Evolutionary conservation across 106 monocot genomes (phyloP), one percentile per base, ranked within the genome.

Genomic region (Ottelia alismoides): DNA sequence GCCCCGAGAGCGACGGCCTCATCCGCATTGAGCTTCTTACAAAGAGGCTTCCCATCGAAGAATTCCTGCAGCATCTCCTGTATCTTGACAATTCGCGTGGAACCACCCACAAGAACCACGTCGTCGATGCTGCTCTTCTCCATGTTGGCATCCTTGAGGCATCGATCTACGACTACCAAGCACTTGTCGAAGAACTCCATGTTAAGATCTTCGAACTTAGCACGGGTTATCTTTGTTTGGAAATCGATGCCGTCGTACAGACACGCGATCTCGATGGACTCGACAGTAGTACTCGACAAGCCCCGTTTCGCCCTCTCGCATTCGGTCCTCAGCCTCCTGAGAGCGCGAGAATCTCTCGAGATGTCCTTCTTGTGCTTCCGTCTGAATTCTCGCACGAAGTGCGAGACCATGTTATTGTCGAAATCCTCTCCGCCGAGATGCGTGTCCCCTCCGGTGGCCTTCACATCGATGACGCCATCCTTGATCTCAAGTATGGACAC

Each of bases 141-240:
- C n/a, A n/a, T n/a, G n/a, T n/a, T n/a, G n/a, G n/a, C n/a, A n/a
- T n/a, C n/a, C n/a, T n/a, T n/a, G n/a, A n/a, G n/a, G n/a, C 29
- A 28, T 30, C 30, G 28, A 27, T 55, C 30, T 17, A 55, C 55
- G 9, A 30, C 10, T 30, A 20, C 55, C 55, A 2, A 81, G 71
- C 24, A 81, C 31, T 32, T 76, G 74, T 53, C 72, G 81, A 11
- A 81, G n/a, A n/a, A n/a, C n/a, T n/a, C n/a, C n/a, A n/a, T n/a
- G n/a, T n/a, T n/a, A n/a, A n/a, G n/a, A n/a, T n/a, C n/a, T n/a
- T n/a, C n/a, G n/a, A n/a, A n/a, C n/a, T n/a, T n/a, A n/a, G n/a
- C n/a, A n/a, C n/a, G 72, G 20, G 56, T 57, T n/a, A 57, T 35
- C 22, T 21, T 30, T n/a, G 61, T 28, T 28, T 61, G 49, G 49